Evolutionary conservation across 1,284 basidiomycete genomes (phyloP), one percentile per base, ranked within the genome.

Genomic region (Sanguinoderma infundibulare): DNA sequence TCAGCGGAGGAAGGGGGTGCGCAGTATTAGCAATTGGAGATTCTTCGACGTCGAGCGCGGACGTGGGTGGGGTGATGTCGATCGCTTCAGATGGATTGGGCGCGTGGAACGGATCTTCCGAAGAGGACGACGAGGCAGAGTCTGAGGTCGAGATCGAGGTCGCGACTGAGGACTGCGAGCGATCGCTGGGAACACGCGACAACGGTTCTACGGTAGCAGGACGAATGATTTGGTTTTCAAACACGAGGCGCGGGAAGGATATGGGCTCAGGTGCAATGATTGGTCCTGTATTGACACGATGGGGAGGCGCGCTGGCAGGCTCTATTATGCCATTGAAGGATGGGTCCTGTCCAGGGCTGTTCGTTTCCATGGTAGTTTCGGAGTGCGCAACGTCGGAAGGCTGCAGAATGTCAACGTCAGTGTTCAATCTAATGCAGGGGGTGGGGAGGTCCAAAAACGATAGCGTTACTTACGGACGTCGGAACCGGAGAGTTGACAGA

Each of bases 181-280:
- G 7, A 7, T 52, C 58, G 22, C 36, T 52, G 10, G 39, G 40
- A 10, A 60, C 22, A 32, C 55, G 32, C 17, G 55, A 55, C 24
- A 58, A 22, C 28, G 62, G 46, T 28, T 55, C 55, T 20, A 52
- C 55, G 3, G 62, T 63, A 17, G 52, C 52, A 0, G 55, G 52
- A 17, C 50, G 58, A 7, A 44, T 7, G 30, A 52, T 24, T 20
- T 52, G 55, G 14, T 28, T n/a, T 12, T 46, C 53, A 30, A 50
- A 51, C 14, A 9, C 55, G 12, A 44, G 28, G 4, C 8, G 7
- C 24, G 55, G 55, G 28, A 55, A 55, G 2, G 53, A 5, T 7
- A 40, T 28, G 24, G 58, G n/a, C 22, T 35, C 36, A 8, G 58
- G 46, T 15, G 46, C 53, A 28, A 51, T 54, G 39, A 54, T 22